Percentiles rank a stretch among this genome's conserved stretches.
phyloP scores from a whole-genome alignment of 768 basidiomycete genomes.

The Lactifluus echinatus region DNA sequence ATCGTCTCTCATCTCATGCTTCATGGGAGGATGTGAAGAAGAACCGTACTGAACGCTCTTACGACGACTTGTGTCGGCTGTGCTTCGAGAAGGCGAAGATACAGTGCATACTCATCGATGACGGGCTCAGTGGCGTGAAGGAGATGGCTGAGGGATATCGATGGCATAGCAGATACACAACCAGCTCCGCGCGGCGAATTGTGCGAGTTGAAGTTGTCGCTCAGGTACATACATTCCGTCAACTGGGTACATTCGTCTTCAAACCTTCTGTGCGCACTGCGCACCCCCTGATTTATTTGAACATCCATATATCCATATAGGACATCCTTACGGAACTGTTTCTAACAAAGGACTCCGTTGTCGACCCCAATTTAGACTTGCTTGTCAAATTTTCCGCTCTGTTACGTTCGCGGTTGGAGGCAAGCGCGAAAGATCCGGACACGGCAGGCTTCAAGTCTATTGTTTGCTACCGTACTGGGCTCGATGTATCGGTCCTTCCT shows the following conservation, averaged over 20 bases:
- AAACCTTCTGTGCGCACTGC: too few species aligned
- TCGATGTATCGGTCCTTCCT: slow-evolving; percentile 37
- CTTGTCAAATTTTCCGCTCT: slow-evolving; percentile 26
- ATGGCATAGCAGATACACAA: slow-evolving; percentile 59
- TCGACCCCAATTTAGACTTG: background rate
- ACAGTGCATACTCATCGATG: slow-evolving; percentile 63
- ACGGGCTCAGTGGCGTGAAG: slow-evolving; percentile 48
- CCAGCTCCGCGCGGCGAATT: slow-evolving; percentile 46
- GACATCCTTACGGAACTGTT: slow-evolving; percentile 24
- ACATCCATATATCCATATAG: slow-evolving; percentile 9
- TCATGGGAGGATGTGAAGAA: slow-evolving; percentile 56
- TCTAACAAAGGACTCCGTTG: slow-evolving; percentile 1
- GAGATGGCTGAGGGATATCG: slow-evolving; percentile 40
- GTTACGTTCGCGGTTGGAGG: slow-evolving; percentile 32
- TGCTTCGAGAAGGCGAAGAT: slow-evolving; percentile 52
- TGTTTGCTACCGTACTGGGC: slow-evolving; percentile 68
- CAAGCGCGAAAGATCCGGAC: slow-evolving; percentile 34
- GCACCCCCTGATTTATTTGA: too few species aligned
- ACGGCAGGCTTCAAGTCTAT: slow-evolving; percentile 72
- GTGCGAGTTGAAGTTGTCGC: slow-evolving; percentile 63
- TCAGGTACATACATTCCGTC: slow-evolving; percentile 41
- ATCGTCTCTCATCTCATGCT: slow-evolving; percentile 30
- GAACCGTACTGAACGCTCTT: slow-evolving; percentile 36
- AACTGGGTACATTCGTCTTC: too few species aligned
- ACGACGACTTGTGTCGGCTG: slow-evolving; percentile 46